Conservation (phyloP, 345 rosid species). For the Euphorbia tirucalli region DNA sequence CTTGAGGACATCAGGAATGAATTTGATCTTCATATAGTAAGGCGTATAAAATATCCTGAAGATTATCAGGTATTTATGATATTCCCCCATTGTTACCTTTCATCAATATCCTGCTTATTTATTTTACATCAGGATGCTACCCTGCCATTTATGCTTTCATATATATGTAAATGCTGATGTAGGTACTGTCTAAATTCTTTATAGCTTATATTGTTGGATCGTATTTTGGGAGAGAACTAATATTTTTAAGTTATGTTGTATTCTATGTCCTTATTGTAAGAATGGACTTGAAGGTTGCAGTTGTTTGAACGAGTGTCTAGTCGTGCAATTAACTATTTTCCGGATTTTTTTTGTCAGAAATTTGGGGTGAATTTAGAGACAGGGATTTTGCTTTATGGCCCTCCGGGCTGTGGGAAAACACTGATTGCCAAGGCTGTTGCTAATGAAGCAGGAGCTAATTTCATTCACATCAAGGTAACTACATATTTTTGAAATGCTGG, state of each 20-base stretch:
- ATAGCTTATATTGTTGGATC: background rate
- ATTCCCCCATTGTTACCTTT: background rate
- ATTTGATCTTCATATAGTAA: constrained; percentile 66
- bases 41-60: constrained; percentile 69
- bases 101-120: background rate
- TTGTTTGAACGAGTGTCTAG: background rate
- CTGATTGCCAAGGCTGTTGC: constrained; percentile 97
- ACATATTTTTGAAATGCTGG: background rate
- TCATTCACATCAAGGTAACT: constrained; percentile 84
- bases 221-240: background rate
- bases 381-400: constrained; percentile 93
- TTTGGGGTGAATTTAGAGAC: constrained; percentile 75
- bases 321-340: background rate
- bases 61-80: constrained; percentile 52
- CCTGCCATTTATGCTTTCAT: background rate
- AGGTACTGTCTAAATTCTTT: background rate
- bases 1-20: constrained; percentile 62
- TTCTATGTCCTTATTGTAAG: background rate
- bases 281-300: background rate
- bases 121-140: background rate
- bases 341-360: constrained; percentile 40
- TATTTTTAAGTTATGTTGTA: background rate
- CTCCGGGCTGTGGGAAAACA: constrained; percentile 98
- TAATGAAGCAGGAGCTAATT: constrained; percentile 93
- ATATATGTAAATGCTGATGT: background rate